Conservation (phyloP, 345 rosid genomes). For the Syzygium grande region DNA sequence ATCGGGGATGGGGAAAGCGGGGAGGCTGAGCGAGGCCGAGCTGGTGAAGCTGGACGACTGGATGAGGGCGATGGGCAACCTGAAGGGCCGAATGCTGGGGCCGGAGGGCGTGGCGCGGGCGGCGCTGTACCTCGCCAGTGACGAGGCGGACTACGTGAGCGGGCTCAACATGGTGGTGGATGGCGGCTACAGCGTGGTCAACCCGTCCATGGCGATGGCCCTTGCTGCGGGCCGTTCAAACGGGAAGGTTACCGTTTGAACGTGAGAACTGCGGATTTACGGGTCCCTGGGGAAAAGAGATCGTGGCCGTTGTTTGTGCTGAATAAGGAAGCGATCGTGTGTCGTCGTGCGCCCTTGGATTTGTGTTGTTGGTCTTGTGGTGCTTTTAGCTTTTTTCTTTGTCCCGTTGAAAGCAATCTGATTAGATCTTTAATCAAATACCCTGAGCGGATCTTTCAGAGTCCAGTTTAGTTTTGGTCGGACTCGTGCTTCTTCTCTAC, state of each 20-base stretch:
- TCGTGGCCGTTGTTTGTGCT: background rate
- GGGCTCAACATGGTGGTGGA: conserved; percentile 28
- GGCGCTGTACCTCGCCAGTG: conserved; percentile 23
- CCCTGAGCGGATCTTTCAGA: too few species aligned
- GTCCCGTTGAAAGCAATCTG: background rate
- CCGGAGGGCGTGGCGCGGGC: conserved; percentile 18
- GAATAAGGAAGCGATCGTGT: background rate
- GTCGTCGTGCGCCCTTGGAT: background rate
- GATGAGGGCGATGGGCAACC: conserved; percentile 8
- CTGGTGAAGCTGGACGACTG: background rate
- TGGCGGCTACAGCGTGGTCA: conserved; percentile 18
- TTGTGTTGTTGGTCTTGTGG: background rate
- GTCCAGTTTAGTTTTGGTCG: background rate
- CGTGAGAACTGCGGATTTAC: background rate
- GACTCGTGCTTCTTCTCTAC: background rate
- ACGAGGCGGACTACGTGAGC: conserved; percentile 31
- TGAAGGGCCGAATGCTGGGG: conserved; percentile 15
- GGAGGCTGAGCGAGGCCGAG: background rate
- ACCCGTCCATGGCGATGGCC: conserved; percentile 12
- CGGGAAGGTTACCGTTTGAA: background rate
- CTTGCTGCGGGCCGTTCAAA: background rate
- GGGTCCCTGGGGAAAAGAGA: background rate
- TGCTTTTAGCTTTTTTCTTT: background rate
- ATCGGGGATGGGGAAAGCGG: background rate
- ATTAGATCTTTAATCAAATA: background rate